Base-by-base conservation (phyloP, 2,329 filamentous ascomycete genomes). In the Xylariaceae sp. region DNA sequence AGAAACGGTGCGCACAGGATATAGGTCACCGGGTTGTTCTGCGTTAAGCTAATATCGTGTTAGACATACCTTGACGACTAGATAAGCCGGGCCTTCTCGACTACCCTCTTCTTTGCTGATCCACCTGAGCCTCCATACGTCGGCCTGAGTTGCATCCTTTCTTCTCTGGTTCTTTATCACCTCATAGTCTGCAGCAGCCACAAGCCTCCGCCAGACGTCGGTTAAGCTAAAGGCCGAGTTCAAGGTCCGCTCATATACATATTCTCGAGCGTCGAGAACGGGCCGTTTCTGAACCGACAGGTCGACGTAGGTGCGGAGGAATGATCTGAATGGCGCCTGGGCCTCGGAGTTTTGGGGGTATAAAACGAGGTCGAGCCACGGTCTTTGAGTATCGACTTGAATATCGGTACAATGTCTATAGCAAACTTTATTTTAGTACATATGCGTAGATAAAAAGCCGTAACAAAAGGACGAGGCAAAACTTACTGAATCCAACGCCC, bases 311-410 rank as follows among this genome's bases (percentile, higher is more conserved):
- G 35, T 37, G 35, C 20, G 20, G 17, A 37, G 35, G 35, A 37
- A 37, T 37, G 35, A 37, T 37, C 35, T 37, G 20, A 37, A 37
- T 21, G 20, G 35, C 17, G 35, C 35, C 35, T 37, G 20, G 35
- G 35, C 35, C 2, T 37, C 20, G 5, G 20, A 37, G 35, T 37
- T 12, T 19, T 37, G 6, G 22, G 35, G 35, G 35, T 21, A 12
- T 37, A 37, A 14, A 8, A 37, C 3, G 11, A 47, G 22, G 22
- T 48, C 45, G 17, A 33, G 39, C 39, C 25, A 41, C 34, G 25
- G 16, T 22, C 16, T 32, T 17, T 34, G 25, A 41, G 4, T 34
- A 23, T 33, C 25, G 22, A 41, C 23, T 22, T 33, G 21, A 23
- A 41, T 41, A 22, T 41, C 19, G 21, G 3, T 23, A 35, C 32